Evolutionary conservation across 75 land plant genomes (phyloP).

Genomic region (Sequoiadendron giganteum): DNA sequence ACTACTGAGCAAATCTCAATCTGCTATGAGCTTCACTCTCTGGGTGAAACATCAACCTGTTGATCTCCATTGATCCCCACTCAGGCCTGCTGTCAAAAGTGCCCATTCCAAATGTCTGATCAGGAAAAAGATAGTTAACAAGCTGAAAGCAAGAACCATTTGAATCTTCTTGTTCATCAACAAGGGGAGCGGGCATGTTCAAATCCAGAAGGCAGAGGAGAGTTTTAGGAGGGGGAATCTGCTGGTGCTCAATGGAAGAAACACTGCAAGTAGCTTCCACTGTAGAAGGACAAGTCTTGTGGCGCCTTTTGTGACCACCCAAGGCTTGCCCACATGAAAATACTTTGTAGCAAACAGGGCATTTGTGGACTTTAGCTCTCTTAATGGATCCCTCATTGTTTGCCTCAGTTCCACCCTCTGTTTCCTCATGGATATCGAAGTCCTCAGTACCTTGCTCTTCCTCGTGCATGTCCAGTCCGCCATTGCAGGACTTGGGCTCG

Average conservation of each 20-base stretch:
- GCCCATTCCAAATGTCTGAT: too few species aligned
- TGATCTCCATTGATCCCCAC: too few species aligned
- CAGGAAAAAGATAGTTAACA: too few species aligned
- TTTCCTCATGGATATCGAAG: neutral
- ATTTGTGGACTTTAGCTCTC: slow-evolving; percentile 37
- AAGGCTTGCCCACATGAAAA: slow-evolving; percentile 59
- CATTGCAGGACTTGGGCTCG: neutral
- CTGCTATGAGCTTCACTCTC: too few species aligned
- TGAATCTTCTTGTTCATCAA: too few species aligned
- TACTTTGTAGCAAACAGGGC: slow-evolving; percentile 45
- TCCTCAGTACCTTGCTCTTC: neutral
- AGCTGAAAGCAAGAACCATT: too few species aligned
- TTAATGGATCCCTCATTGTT: neutral
- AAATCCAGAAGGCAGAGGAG: too few species aligned
- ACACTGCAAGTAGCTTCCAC: neutral
- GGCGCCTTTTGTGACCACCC: slow-evolving; percentile 50
- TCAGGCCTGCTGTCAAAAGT: too few species aligned
- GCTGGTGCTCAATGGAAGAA: neutral
- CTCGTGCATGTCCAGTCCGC: neutral
- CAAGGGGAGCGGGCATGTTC: too few species aligned
- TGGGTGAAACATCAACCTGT: too few species aligned
- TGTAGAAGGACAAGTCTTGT: neutral
- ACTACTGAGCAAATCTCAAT: too few species aligned
- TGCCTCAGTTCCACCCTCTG: neutral
- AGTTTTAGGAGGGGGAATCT: too few species aligned